Percentiles rank a stretch among this genome's conserved stretches.
These are phyloP conservation scores for Erodium maritimum DNA, from an alignment of 345 rosid genomes.

Conservation along the genomic window DNA sequence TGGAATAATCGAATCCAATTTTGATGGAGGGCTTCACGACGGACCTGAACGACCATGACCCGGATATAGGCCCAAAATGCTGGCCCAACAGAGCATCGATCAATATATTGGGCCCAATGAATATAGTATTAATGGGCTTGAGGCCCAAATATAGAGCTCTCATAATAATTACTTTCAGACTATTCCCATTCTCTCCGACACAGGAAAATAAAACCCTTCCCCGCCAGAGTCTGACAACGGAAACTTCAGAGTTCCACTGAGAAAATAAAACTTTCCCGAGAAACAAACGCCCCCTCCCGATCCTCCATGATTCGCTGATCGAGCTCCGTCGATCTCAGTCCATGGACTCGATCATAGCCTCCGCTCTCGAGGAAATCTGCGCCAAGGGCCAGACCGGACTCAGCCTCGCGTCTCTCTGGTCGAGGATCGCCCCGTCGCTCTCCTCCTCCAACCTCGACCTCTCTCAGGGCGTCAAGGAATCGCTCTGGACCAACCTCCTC, in stretches of 20 bases:
- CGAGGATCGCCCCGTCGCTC: conserved; percentile 10
- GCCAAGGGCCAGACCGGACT: conserved; percentile 12
- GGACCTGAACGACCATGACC: no score
- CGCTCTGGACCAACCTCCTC: conserved; percentile 12
- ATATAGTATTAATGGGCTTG: no score
- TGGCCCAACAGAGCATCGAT: no score
- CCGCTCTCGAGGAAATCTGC: conserved; percentile 14
- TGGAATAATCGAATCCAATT: no score
- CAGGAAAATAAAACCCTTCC: no score
- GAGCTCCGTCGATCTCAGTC: not conserved
- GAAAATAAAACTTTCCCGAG: not conserved
- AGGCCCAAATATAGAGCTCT: no score
- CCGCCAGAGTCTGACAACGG: no score
- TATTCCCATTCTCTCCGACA: no score
- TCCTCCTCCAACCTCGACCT: conserved; percentile 11
- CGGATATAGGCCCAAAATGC: no score
- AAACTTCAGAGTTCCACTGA: not conserved
- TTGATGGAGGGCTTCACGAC: no score
- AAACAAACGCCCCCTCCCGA: not conserved
- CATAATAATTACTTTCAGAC: no score
- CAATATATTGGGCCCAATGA: no score
- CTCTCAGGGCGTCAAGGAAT: conserved; percentile 10
- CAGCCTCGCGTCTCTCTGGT: conserved; percentile 12
- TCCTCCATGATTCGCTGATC: not conserved
- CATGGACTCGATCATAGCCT: conserved; percentile 14